Evolutionary conservation across 1,284 basidiomycete species (phyloP).

Genomic region (Puccinia novopanici): DNA sequence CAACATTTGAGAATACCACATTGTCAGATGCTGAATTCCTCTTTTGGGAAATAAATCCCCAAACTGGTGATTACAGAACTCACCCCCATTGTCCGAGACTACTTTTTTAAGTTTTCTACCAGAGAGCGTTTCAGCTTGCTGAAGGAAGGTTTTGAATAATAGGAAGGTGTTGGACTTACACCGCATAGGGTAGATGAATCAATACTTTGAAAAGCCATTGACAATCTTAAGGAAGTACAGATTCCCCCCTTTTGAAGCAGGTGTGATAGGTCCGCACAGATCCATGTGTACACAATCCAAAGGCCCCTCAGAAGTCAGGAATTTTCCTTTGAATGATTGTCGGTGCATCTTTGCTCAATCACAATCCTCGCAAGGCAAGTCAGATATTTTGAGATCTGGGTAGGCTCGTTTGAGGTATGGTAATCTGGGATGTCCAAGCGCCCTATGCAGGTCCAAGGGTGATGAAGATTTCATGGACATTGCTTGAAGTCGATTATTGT

Average conservation of each 20-base stretch:
- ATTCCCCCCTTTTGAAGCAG: not conserved
- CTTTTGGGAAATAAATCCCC: no score
- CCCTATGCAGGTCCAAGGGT: no score
- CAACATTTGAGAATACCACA: no score
- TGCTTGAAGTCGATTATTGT: no score
- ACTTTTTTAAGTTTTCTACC: not conserved
- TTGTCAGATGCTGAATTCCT: no score
- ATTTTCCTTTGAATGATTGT: not conserved
- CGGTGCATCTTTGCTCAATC: slow-evolving; percentile 7
- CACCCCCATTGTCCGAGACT: no score
- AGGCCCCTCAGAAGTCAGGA: not conserved
- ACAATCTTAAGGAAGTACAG: slow-evolving; percentile 9
- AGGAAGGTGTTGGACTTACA: not conserved
- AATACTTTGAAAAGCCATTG: no score
- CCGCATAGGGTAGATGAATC: no score
- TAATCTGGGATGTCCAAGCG: not conserved
- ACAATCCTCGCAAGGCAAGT: not conserved
- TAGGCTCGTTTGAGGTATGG: not conserved
- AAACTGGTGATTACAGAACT: no score
- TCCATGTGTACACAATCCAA: no score
- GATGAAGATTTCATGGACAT: no score
- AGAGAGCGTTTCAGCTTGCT: not conserved
- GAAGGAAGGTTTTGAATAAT: not conserved
- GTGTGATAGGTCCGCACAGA: slow-evolving; percentile 1
- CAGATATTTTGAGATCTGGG: not conserved